Evolutionary conservation across 129 eudicot species (phyloP), one percentile per base, ranked within the genome.

Genomic region (Kitagawia praeruptora): DNA sequence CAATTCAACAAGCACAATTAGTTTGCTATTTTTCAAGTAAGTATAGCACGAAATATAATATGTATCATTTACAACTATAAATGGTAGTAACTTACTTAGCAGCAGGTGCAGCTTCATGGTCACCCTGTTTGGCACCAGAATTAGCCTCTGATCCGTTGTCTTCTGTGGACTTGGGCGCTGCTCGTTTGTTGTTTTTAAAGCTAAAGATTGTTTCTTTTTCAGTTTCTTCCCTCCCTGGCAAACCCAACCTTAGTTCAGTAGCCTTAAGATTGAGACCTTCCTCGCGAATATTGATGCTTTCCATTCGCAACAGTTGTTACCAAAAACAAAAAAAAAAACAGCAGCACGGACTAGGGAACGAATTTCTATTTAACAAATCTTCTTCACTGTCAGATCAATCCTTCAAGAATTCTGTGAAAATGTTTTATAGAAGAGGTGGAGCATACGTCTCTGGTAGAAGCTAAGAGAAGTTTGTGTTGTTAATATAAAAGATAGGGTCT

Each of bases 191-290:
- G 80, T 81, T 87, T 48, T 76, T 90, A 49, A 61, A 82, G 27
- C 70, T 80, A 37, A 83, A 3, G 12, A 75, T 15, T 5, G 77
- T 69, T 74, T 87, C 87, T 56, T 82, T 83, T 74, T 81, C 89
- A 13, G 83, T 44, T 41, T 83, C 89, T 45, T 83, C 87, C 31
- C 84, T 70, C 19, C 98, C 98, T 0, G 98, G 98, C 71, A 93
- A 83, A 2, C 94, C 98, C 53, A 93, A 80, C 79, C 97, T 86
- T 28, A 67, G 73, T 67, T 67, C 73, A 67, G 73, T 67, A 67
- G 73, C 73, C 73, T 67, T 31, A 31, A 86, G 90, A 81, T 88
- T 86, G 34, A 90, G 82, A 76, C 90, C 96, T 70, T 80, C 87
- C 46, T 90, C 93, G 78, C 77, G 82, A 69, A 84, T 83, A 85